phyloP scores from a whole-genome alignment of 208 protist genomes.

The Leishmania guyanensis region DNA sequence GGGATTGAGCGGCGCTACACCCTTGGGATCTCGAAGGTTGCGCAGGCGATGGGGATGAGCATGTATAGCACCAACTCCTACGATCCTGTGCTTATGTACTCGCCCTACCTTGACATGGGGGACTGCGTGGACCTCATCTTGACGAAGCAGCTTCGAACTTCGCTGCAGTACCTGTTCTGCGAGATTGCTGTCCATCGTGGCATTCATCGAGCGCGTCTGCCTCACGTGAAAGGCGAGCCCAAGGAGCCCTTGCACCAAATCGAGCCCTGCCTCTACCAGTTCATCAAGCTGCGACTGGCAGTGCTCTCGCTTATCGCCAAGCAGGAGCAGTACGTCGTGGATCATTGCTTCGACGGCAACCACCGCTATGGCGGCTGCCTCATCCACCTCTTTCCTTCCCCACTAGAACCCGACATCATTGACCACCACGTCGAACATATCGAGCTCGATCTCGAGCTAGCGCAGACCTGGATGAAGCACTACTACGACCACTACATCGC shows the following conservation, averaged over 20 bases:
- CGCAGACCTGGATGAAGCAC: constrained; percentile 82
- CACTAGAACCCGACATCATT: constrained; percentile 79
- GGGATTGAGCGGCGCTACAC: constrained; percentile 86
- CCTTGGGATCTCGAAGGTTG: constrained; percentile 72
- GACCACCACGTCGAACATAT: constrained; percentile 83
- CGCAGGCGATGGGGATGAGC: constrained; percentile 86
- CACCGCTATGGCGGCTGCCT: constrained; percentile 86
- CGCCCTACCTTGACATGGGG: constrained; percentile 71
- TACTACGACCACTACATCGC: constrained; percentile 84
- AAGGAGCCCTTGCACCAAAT: constrained; percentile 67
- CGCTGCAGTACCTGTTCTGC: constrained; percentile 81
- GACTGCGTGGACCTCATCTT: constrained; percentile 85
- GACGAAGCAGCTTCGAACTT: constrained; percentile 84
- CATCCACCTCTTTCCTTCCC: constrained; percentile 88
- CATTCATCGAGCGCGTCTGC: constrained; percentile 67
- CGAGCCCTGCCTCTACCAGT: constrained; percentile 85
- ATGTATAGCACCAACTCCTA: constrained; percentile 83
- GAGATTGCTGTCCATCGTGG: constrained; percentile 84
- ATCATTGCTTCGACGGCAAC: constrained; percentile 79
- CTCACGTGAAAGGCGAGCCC: constrained; percentile 55
- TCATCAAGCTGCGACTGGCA: constrained; percentile 79
- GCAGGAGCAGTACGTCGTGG: constrained; percentile 88
- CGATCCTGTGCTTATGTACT: constrained; percentile 83
- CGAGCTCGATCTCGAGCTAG: constrained; percentile 80
- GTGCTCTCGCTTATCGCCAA: constrained; percentile 76